A percentile compares a stretch with the other conserved stretches of the same genome.
Evolutionary conservation across 495 filamentous ascomycete genomes (phyloP).

Genomic region (Podospora anserina): DNA sequence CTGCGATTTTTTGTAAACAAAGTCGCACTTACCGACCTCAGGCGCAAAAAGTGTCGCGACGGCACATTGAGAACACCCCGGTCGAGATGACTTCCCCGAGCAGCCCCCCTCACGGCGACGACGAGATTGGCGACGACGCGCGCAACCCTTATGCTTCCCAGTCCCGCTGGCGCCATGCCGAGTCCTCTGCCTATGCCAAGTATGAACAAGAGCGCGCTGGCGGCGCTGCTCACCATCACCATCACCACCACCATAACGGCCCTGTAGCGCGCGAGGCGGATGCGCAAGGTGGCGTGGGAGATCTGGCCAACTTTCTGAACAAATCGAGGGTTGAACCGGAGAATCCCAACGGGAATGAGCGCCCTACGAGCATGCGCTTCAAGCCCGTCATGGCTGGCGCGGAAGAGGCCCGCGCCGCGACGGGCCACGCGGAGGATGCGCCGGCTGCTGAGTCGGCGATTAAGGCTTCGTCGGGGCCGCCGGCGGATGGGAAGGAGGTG

Average conservation of each 20-base stretch:
- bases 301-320: constrained; percentile 52
- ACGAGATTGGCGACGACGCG: constrained; percentile 29
- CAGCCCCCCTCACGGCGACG: constrained; percentile 14
- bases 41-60: no score
- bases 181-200: constrained; percentile 45
- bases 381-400: constrained; percentile 43
- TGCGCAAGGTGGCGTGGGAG: constrained; percentile 36
- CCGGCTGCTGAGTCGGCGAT: background rate
- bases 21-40: no score
- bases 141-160: constrained; percentile 49
- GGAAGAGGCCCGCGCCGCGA: constrained; percentile 28
- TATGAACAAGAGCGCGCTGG: constrained; percentile 16
- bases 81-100: background rate
- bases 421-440: constrained; percentile 1
- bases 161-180: constrained; percentile 51
- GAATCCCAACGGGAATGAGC: background rate
- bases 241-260: constrained; percentile 25
- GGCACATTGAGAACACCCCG: background rate
- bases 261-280: constrained; percentile 41
- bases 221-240: constrained; percentile 23
- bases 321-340: constrained; percentile 41
- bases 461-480: background rate
- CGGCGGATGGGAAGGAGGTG: constrained; percentile 55
- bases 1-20: no score
- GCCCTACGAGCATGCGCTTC: constrained; percentile 32